phyloP scores from a whole-genome alignment of 805 yeast species.

The Citeromyces nyonsensis region DNA sequence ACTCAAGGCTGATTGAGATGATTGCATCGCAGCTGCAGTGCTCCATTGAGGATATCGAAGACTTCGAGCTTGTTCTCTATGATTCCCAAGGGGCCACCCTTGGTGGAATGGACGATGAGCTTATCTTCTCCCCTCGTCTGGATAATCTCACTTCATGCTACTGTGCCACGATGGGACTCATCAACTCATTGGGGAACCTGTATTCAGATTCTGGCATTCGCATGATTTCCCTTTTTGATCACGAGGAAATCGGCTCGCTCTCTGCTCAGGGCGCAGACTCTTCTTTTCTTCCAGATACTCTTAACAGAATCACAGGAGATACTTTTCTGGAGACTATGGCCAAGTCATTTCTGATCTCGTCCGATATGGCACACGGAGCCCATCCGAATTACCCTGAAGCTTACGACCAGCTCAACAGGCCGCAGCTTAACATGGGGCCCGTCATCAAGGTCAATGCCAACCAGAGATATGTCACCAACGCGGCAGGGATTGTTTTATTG shows the following conservation, averaged over 20 bases:
- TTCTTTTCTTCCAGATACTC: constrained; percentile 67
- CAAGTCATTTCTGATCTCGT: constrained; percentile 65
- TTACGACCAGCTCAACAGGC: constrained; percentile 66
- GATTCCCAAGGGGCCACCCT: constrained; percentile 74
- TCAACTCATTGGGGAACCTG: constrained; percentile 1
- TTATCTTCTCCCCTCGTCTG: constrained; percentile 79
- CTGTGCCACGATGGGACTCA: constrained; percentile 12
- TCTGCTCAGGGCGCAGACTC: constrained; percentile 81
- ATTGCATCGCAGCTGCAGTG: constrained; percentile 54
- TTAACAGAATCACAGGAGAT: constrained; percentile 51
- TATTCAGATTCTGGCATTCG: constrained; percentile 31
- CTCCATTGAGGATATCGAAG: constrained; percentile 48
- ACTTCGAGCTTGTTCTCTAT: constrained; percentile 74
- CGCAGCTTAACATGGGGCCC: constrained; percentile 66
- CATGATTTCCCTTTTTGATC: constrained; percentile 58
- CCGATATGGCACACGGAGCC: constrained; percentile 72
- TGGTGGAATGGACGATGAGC: constrained; percentile 86
- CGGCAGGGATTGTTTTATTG: constrained; percentile 52
- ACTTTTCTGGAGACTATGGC: too few species aligned
- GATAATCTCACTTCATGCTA: constrained; percentile 51
- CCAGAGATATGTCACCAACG: constrained; percentile 75
- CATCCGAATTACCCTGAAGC: constrained; percentile 64
- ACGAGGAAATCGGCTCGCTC: constrained; percentile 75
- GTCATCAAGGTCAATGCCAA: constrained; percentile 62
- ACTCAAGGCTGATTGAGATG: constrained; percentile 47